Evolutionary conservation across 2,329 filamentous ascomycete species (phyloP), one percentile per base, ranked within the genome.

Genomic region (Sclerotinia trifoliorum): DNA sequence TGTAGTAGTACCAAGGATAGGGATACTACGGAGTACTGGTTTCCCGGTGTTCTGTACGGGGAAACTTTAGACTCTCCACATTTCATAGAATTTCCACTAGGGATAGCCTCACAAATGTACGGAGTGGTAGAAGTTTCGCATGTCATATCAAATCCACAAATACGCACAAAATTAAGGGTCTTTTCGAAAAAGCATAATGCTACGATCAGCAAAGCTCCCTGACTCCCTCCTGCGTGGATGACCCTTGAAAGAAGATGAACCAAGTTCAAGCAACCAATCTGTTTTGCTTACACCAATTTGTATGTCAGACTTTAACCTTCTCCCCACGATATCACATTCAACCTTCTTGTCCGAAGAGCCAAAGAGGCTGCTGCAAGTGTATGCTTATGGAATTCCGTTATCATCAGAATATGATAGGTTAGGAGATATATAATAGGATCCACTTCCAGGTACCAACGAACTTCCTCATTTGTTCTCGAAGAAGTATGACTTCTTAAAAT

Each of bases 391-490:
- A 61, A 51, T 49, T n/a, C 64, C 26, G 64, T 66, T 66, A 66
- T 66, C 64, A 51, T 21, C 26, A 21, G 10, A 19, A 60, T 52
- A 7, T 66, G 64, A 66, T 66, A 66, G 64, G 64, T 48, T 26
- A 24, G 24, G 54, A 58, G 32, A 39, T 51, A 24, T 24, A n/a
- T 35, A n/a, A 39, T 15, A 51, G 13, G 60, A 39, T 62, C 60
- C 60, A 62, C 60, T 51, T 39, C n/a, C 29, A 51, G 58, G 60
- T 26, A 51, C 29, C 13, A 51, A 62, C 3, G 10, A 62, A 51
- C 60, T 62, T 62, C 60, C 60, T 62, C 60, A 62, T 62, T 62
- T 62, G 46, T 62, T 62, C 60, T 62, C 60, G 60, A 51, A 62
- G 60, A 62, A 51, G 46, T 8, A 62, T 62, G 44, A 13, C 46